Percentiles rank a stretch among this genome's conserved stretches.
These are phyloP conservation scores for Capniomyces stellatus DNA, from an alignment of 371 early-diverging fungal genomes.

Conservation along the genomic window DNA sequence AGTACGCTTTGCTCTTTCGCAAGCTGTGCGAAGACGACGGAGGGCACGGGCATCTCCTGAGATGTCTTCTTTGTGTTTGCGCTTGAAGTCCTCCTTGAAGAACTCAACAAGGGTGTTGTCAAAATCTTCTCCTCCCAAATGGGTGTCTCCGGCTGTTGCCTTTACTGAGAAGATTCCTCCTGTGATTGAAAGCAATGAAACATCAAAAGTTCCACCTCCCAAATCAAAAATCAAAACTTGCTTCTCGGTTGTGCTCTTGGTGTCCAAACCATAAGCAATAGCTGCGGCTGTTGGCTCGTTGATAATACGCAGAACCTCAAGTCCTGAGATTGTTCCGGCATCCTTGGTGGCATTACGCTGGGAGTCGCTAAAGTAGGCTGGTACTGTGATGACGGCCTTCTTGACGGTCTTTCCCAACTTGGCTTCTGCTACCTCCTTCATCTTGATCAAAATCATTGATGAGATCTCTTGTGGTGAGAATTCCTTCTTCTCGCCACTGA, in stretches of 20 bases:
- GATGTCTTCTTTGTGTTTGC: slow-evolving; percentile 62
- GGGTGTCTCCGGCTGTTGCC: slow-evolving; percentile 95
- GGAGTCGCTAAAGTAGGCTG: slow-evolving; percentile 96
- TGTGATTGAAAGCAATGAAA: slow-evolving; percentile 86
- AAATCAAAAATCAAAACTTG: slow-evolving; percentile 93
- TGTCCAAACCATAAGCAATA: slow-evolving; percentile 91
- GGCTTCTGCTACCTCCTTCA: slow-evolving; percentile 95
- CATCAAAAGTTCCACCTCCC: slow-evolving; percentile 98
- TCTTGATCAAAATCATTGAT: slow-evolving; percentile 88
- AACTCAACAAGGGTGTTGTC: slow-evolving; percentile 84
- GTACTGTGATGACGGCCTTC: slow-evolving; percentile 93
- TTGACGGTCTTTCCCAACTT: slow-evolving; percentile 80
- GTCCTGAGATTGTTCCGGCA: slow-evolving; percentile 87
- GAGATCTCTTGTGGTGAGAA: slow-evolving; percentile 97
- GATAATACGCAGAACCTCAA: slow-evolving; percentile 93
- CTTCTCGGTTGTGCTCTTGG: slow-evolving; percentile 60
- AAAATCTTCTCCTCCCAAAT: slow-evolving; percentile 97
- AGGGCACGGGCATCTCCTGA: slow-evolving; percentile 65
- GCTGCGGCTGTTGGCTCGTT: slow-evolving; percentile 99
- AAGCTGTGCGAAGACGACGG: slow-evolving; percentile 88
- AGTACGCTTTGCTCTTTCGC: slow-evolving; percentile 93
- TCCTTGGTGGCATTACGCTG: slow-evolving; percentile 99
- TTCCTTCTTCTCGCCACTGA: slow-evolving; percentile 73
- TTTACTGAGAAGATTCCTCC: slow-evolving; percentile 87
- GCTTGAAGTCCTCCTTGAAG: slow-evolving; percentile 82